phyloP scores from a whole-genome alignment of 176 grass and related monocot genomes.

The Saccharum spontaneum region DNA sequence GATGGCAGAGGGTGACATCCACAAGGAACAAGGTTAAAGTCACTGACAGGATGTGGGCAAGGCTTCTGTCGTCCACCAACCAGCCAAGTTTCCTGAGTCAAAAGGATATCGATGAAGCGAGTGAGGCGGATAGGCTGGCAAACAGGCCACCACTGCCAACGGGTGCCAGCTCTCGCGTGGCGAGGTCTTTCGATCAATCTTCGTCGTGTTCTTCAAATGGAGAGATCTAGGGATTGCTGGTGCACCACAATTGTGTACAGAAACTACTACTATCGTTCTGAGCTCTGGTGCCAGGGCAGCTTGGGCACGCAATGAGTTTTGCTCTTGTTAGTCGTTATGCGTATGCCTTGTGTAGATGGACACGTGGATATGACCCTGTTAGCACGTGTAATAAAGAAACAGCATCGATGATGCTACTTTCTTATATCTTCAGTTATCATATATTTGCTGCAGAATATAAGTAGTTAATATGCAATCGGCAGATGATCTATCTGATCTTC shows the following conservation, averaged over 20 bases:
- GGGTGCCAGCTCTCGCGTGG: not conserved
- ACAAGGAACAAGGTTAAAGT: conserved; percentile 72
- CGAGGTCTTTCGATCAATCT: conserved; percentile 33
- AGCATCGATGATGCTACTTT: not conserved
- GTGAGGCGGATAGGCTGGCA: conserved; percentile 39
- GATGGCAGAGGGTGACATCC: conserved; percentile 66
- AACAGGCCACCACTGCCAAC: conserved; percentile 38
- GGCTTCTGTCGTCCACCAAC: conserved; percentile 76
- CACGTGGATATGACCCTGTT: not conserved
- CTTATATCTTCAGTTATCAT: not conserved
- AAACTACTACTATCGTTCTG: not conserved
- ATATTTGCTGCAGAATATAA: not conserved
- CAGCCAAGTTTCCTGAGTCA: conserved; percentile 76
- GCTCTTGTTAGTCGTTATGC: not conserved
- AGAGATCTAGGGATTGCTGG: conserved; percentile 13
- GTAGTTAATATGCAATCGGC: not conserved
- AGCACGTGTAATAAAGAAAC: not conserved
- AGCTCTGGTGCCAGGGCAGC: not conserved
- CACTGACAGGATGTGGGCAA: conserved; percentile 78
- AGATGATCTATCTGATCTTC: not conserved
- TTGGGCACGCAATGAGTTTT: conserved; percentile 18
- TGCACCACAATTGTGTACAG: not conserved
- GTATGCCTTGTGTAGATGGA: not conserved
- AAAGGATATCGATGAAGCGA: conserved; percentile 57
- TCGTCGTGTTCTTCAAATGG: not conserved